These are phyloP conservation scores for Mortierella sp. DNA, from an alignment of 371 early-diverging fungal species.

Conservation along the genomic window DNA sequence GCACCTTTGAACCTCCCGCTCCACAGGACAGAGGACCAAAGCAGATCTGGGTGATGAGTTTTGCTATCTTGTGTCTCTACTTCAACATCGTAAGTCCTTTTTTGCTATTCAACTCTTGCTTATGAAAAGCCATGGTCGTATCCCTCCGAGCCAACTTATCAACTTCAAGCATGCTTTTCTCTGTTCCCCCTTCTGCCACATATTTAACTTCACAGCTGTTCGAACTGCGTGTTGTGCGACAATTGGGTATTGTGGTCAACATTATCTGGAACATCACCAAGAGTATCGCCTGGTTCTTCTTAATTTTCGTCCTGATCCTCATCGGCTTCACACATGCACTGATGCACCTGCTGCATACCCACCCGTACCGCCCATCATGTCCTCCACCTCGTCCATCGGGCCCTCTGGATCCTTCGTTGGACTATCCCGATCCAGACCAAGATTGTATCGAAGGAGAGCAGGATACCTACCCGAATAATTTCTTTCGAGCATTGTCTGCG, in stretches of 20 bases:
- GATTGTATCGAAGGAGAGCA: neutral
- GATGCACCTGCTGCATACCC: slow-evolving; percentile 44
- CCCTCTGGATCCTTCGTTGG: neutral
- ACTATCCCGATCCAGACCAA: neutral
- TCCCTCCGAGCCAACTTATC: neutral
- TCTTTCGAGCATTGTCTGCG: slow-evolving; percentile 23
- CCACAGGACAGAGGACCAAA: slow-evolving; percentile 12
- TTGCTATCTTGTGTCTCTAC: slow-evolving; percentile 37
- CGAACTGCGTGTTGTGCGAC: slow-evolving; percentile 44
- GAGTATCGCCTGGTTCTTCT: slow-evolving; percentile 49
- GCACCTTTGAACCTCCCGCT: neutral
- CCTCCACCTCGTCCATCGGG: neutral
- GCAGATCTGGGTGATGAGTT: slow-evolving; percentile 51
- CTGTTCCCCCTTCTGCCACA: neutral
- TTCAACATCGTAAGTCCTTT: slow-evolving; percentile 47
- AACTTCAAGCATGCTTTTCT: neutral
- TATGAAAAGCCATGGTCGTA: neutral
- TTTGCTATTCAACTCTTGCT: neutral
- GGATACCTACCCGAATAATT: slow-evolving; percentile 21
- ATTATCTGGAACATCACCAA: slow-evolving; percentile 43
- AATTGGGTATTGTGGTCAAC: slow-evolving; percentile 54
- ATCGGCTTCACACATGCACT: slow-evolving; percentile 49
- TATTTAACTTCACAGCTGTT: slow-evolving; percentile 20
- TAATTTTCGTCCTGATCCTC: slow-evolving; percentile 44
- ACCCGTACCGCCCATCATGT: neutral